Conservation (phyloP, 2,329 filamentous ascomycete species). For the Diaporthe ilicicola region DNA sequence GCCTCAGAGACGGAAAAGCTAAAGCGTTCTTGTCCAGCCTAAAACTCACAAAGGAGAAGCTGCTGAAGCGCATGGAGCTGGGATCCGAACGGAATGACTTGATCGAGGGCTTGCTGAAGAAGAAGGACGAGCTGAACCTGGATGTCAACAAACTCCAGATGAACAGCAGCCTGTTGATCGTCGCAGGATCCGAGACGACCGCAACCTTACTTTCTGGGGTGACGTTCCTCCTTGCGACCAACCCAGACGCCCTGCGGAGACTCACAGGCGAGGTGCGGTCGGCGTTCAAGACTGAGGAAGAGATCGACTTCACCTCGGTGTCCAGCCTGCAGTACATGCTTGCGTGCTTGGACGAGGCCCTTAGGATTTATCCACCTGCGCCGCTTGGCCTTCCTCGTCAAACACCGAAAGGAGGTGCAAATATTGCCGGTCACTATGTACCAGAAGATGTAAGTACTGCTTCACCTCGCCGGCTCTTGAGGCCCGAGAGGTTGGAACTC, state of each 20-base stretch:
- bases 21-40: not conserved
- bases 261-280: constrained; percentile 47
- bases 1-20: not conserved
- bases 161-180: constrained; percentile 15
- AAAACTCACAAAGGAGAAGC: constrained; percentile 26
- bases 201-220: constrained; percentile 32
- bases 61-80: constrained; percentile 27
- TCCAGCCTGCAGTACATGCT: constrained; percentile 44
- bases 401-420: constrained; percentile 26
- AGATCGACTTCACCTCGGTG: constrained; percentile 44
- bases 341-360: constrained; percentile 47
- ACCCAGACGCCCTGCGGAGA: constrained; percentile 39
- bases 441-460: constrained; percentile 25
- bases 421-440: constrained; percentile 28
- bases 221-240: constrained; percentile 34
- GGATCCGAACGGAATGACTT: constrained; percentile 27
- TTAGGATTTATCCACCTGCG: constrained; percentile 47
- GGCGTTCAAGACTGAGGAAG: constrained; percentile 41
- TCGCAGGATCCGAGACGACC: constrained; percentile 34
- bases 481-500: too few species aligned
- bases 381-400: constrained; percentile 29
- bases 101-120: constrained; percentile 27
- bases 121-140: constrained; percentile 17
- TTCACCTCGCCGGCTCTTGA: not conserved
- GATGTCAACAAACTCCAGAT: not conserved